These are phyloP conservation scores for Senecio squalidus DNA, from an alignment of 140 eudicot genomes.

Conservation along the genomic window DNA sequence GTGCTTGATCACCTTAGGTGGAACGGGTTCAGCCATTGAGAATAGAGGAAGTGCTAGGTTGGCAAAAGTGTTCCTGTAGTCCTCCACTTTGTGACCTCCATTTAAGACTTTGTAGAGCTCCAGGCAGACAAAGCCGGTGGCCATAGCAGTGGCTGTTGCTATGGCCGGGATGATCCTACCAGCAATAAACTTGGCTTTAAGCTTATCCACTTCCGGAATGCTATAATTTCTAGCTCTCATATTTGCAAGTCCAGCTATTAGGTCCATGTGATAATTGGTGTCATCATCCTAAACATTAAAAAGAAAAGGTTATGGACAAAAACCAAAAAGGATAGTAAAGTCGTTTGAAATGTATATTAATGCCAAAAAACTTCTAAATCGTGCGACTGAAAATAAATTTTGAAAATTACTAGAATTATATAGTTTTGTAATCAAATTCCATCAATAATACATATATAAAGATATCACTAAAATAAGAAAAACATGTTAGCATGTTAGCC, in stretches of 20 bases:
- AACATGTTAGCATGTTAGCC: too few species aligned
- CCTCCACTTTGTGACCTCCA: conserved; percentile 72
- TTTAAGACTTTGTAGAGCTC: conserved; percentile 75
- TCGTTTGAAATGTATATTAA: background rate
- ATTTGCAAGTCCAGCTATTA: conserved; percentile 85
- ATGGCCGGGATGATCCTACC: conserved; percentile 92
- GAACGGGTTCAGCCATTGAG: conserved; percentile 85
- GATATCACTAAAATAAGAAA: too few species aligned
- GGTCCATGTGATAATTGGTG: conserved; percentile 79
- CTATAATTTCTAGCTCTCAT: conserved; percentile 89
- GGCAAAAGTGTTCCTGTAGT: conserved; percentile 76
- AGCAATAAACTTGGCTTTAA: conserved; percentile 83
- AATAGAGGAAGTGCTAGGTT: conserved; percentile 82
- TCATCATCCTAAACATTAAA: conserved; percentile 60
- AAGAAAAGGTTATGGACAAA: background rate
- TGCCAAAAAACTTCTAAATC: background rate
- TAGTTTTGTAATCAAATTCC: too few species aligned
- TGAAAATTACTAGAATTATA: too few species aligned
- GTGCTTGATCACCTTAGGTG: conserved; percentile 75
- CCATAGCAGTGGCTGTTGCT: conserved; percentile 90
- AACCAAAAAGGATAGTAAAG: background rate
- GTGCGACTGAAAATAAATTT: too few species aligned
- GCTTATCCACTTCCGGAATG: conserved; percentile 88
- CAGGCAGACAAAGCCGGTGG: conserved; percentile 84
- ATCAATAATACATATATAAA: too few species aligned